These are phyloP conservation scores for Boeremia exigua DNA, from an alignment of 2,329 filamentous ascomycete species.

Conservation along the genomic window DNA sequence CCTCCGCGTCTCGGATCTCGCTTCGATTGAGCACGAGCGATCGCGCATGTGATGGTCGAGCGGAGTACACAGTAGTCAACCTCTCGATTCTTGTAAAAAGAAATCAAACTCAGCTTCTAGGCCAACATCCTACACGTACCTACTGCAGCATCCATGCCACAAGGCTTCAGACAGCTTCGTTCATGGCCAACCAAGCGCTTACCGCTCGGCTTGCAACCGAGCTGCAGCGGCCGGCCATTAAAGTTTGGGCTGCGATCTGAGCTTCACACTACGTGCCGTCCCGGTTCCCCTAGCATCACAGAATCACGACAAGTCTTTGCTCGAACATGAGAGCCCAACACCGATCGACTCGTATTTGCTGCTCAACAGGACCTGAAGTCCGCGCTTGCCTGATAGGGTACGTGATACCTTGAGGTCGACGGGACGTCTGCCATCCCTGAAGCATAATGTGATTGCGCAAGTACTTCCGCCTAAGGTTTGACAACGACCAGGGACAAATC, in stretches of 20 bases:
- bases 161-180: too few relatives aligned
- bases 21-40: not conserved
- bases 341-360: not conserved
- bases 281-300: slow-evolving; percentile 4
- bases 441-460: not conserved
- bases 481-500: not conserved
- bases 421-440: not conserved
- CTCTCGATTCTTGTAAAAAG: not conserved
- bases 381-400: too few relatives aligned
- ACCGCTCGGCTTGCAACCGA: slow-evolving; percentile 4
- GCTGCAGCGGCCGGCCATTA: not conserved
- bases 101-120: not conserved
- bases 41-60: not conserved
- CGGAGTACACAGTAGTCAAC: not conserved
- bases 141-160: too few relatives aligned
- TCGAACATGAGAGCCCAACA: not conserved
- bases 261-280: slow-evolving; percentile 5
- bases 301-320: not conserved
- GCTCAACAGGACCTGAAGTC: not conserved
- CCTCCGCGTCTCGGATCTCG: not conserved
- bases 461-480: not conserved
- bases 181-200: not conserved
- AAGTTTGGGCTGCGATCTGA: not conserved
- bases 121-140: too few relatives aligned
- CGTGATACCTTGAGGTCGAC: too few relatives aligned